These are phyloP conservation scores for Styphnolobium japonicum DNA, from an alignment of 306 rosid species.

Conservation along the genomic window DNA sequence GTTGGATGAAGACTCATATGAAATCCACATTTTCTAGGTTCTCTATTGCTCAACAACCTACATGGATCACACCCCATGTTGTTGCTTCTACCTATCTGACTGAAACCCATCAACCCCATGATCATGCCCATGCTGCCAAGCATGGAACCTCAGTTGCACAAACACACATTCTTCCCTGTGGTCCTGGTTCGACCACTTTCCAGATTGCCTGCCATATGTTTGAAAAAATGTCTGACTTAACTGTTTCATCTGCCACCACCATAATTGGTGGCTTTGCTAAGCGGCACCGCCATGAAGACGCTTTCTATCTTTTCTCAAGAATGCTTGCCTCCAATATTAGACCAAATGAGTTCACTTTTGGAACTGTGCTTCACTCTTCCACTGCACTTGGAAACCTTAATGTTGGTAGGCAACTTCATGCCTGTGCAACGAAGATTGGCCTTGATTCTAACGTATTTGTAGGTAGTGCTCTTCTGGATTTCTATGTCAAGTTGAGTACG, in stretches of 20 bases:
- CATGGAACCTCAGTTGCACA: conserved; percentile 14
- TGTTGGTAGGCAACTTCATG: conserved; percentile 71
- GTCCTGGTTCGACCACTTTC: conserved; percentile 28
- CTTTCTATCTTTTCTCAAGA: conserved; percentile 54
- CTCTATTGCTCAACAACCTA: conserved; percentile 24
- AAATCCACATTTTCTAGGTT: conserved; percentile 34
- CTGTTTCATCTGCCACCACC: conserved; percentile 60
- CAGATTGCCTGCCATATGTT: conserved; percentile 59
- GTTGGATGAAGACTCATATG: conserved; percentile 24
- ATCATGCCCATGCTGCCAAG: background rate
- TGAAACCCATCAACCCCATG: conserved; percentile 27
- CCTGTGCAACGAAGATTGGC: conserved; percentile 55
- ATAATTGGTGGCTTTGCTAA: conserved; percentile 51
- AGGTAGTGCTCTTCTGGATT: conserved; percentile 78
- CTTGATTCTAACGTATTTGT: conserved; percentile 61
- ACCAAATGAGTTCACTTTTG: conserved; percentile 81
- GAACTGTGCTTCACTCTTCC: conserved; percentile 62
- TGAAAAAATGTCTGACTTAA: conserved; percentile 54
- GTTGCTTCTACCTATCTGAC: conserved; percentile 29
- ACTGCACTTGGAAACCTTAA: conserved; percentile 38
- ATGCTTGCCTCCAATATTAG: conserved; percentile 52
- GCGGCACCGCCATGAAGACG: conserved; percentile 48
- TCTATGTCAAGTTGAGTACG: conserved; percentile 65
- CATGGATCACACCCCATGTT: conserved; percentile 34
- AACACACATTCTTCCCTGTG: background rate